Percentiles rank a stretch among this genome's conserved stretches.
Conservation (phyloP, 2,329 filamentous ascomycete genomes). For the Zarea fungicola region DNA sequence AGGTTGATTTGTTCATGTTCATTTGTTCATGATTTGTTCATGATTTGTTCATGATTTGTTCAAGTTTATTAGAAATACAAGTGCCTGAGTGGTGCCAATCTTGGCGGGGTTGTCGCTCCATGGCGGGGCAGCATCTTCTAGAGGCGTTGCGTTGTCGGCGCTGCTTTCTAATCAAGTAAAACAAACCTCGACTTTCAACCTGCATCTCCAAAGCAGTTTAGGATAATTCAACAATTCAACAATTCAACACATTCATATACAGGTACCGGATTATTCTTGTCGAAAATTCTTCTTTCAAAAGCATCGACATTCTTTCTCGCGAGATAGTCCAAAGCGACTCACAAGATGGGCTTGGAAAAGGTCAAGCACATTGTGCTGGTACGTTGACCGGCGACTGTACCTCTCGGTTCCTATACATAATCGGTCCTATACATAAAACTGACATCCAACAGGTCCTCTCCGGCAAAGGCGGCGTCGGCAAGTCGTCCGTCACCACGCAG, state of each 20-base stretch:
- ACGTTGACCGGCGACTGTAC: constrained; percentile 23
- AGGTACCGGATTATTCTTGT: no score
- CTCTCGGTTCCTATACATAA: no score
- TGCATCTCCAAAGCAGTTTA: no score
- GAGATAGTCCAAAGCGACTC: not conserved
- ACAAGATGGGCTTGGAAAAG: constrained; percentile 41
- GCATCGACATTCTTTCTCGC: no score
- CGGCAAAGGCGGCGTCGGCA: constrained; percentile 95
- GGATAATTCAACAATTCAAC: no score
- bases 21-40: no score
- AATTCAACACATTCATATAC: no score
- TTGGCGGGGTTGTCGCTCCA: not conserved
- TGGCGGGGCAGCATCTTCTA: constrained; percentile 5
- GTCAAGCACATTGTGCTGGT: constrained; percentile 76
- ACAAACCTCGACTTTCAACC: not conserved
- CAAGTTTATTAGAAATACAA: constrained; percentile 3
- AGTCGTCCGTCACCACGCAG: constrained; percentile 96
- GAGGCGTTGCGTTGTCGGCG: constrained; percentile 1
- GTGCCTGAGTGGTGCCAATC: not conserved
- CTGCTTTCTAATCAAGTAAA: constrained; percentile 5
- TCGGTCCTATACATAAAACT: no score
- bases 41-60: no score
- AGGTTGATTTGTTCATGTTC: no score
- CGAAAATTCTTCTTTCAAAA: no score
- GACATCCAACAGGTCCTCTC: constrained; percentile 61